Evolutionary conservation across 352 stramenopile genomes (phyloP).

Genomic region (Globisporangium spinosum): DNA sequence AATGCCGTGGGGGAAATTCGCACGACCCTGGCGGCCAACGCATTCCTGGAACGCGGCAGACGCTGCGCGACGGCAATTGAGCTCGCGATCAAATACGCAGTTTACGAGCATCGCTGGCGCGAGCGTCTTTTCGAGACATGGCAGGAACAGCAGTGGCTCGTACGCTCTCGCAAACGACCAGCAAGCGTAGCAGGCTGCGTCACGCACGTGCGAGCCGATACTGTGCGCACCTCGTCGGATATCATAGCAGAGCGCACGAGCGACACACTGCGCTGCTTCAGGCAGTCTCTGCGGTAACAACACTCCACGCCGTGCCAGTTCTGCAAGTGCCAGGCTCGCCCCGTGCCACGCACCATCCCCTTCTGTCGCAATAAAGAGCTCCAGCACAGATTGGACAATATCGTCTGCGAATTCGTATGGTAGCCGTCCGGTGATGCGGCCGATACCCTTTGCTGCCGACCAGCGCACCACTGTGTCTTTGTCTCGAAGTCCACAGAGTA

Average conservation of each 20-base stretch:
- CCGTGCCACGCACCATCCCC: slow-evolving; percentile 96
- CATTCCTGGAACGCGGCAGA: slow-evolving; percentile 97
- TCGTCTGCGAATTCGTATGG: slow-evolving; percentile 94
- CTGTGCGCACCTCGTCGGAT: slow-evolving; percentile 92
- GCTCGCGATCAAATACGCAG: slow-evolving; percentile 96
- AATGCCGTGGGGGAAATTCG: slow-evolving; percentile 97
- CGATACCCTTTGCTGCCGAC: slow-evolving; percentile 98
- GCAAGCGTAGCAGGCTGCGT: slow-evolving; percentile 97
- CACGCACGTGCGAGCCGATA: slow-evolving; percentile 95
- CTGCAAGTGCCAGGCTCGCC: slow-evolving; percentile 94
- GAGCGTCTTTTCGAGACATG: slow-evolving; percentile 86
- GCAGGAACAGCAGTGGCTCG: slow-evolving; percentile 86
- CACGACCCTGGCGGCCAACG: slow-evolving; percentile 84
- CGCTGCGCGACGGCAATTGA: slow-evolving; percentile 97
- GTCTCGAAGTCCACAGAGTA: slow-evolving; percentile 88
- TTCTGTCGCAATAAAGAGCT: slow-evolving; percentile 92
- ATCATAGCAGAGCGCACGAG: slow-evolving; percentile 93
- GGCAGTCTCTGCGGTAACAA: slow-evolving; percentile 91
- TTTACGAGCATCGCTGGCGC: slow-evolving; percentile 92
- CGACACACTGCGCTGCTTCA: slow-evolving; percentile 92
- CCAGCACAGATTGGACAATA: slow-evolving; percentile 94
- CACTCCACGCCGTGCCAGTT: slow-evolving; percentile 93
- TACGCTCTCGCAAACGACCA: slow-evolving; percentile 98
- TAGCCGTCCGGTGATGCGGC: slow-evolving; percentile 93
- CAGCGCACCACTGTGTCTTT: slow-evolving; percentile 97